These are phyloP conservation scores for Cicer arietinum DNA, from an alignment of 306 rosid genomes.

Conservation along the genomic window DNA sequence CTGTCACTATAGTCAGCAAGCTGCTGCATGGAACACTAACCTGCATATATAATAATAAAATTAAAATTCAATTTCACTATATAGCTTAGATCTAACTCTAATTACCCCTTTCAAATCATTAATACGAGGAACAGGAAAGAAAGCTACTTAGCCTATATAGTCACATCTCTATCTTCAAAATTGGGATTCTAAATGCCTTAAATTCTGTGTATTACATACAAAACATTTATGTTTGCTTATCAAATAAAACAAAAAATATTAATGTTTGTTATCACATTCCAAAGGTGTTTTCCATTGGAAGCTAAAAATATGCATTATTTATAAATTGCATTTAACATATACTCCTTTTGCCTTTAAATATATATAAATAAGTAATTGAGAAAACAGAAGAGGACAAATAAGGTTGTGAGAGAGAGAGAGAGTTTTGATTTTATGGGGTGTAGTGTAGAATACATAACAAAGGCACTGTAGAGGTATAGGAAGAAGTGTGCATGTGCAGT, in stretches of 20 bases:
- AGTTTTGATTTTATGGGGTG: no score
- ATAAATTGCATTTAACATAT: no score
- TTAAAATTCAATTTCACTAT: no score
- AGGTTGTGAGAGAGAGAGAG: no score
- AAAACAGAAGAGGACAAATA: no score
- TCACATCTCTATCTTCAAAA: slow-evolving; percentile 2
- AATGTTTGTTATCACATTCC: not conserved
- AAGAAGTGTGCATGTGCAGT: not conserved
- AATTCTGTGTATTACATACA: slow-evolving; percentile 1
- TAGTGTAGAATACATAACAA: no score
- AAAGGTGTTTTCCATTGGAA: not conserved
- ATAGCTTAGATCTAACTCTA: no score
- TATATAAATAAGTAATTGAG: no score
- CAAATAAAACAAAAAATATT: no score
- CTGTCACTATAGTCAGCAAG: slow-evolving; percentile 73
- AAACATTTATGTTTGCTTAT: no score
- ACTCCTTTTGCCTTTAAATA: no score
- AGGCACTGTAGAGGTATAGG: not conserved
- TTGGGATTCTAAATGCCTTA: slow-evolving; percentile 33
- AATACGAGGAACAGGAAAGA: slow-evolving; percentile 5
- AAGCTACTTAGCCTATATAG: slow-evolving; percentile 21
- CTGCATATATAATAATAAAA: slow-evolving; percentile 47
- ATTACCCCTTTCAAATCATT: not conserved
- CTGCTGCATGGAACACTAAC: slow-evolving; percentile 96
- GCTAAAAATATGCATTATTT: no score